Base-by-base conservation (phyloP, 2,329 filamentous ascomycete species). In the Penicillium sp. region DNA sequence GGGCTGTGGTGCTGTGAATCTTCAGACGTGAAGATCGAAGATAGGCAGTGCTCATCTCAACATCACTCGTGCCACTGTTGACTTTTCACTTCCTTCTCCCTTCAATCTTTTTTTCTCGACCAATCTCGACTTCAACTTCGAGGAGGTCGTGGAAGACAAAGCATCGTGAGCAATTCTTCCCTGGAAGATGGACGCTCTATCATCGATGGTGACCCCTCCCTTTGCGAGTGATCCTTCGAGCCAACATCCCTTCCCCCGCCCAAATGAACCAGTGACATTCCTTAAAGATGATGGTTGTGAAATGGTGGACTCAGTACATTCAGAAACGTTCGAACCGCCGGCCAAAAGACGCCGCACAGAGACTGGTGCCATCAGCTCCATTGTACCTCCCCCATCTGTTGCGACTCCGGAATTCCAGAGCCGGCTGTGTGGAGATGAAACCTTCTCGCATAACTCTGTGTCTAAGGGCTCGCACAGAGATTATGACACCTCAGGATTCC, bases 161-260 rank as follows among this genome's bases (percentile, higher is more conserved):
- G 13, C 12, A 36, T n/a, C 4, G n/a, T 5, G 25, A 28, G 24
- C 41, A 28, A 5, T 38, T 40, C 37, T 25, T 48, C 34, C 28
- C 43, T 47, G 50, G 40, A 54, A 44, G 25, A 65, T 66, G 65
- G 56, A 62, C 46, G 45, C 51, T 11, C 52, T 61, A 27, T 42
- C 57, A 34, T 47, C 61, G 36, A 46, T 59, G 39, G 49, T 43
- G 13, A 52, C 54, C 11, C 59, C 57, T 34, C 36, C 49, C 24
- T 39, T 45, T 46, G 45, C 45, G 38, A 56, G 34, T 33, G 52
- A 42, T 2, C 38, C 45, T 39, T 25, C 52, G 8, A 42, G 13
- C 39, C 43, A 50, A 43, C 46, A 48, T 26, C 48, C 54, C 53
- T 57, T 51, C 46, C 45, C 53, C 43, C 36, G 52, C 46, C 52